Evolutionary conservation across 106 monocot genomes (phyloP).

Genomic region (Dactylorhiza incarnata): DNA sequence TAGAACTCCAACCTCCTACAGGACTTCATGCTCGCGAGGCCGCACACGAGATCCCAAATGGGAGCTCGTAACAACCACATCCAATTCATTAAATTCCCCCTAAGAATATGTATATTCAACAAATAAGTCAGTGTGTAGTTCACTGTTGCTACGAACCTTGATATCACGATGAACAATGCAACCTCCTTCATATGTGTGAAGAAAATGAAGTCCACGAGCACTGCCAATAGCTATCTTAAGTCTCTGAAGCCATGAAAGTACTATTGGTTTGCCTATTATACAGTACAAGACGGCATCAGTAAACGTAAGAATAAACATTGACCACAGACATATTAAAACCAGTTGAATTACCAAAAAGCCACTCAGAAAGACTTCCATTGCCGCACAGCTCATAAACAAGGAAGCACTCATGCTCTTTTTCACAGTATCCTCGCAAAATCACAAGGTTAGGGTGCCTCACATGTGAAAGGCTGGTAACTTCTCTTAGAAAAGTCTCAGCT

Average conservation of each 20-base stretch:
- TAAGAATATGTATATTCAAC: background rate
- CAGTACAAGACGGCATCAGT: background rate
- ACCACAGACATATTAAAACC: background rate
- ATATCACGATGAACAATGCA: conserved; percentile 68
- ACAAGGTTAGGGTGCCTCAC: conserved; percentile 60
- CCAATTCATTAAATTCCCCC: no score
- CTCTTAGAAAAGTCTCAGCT: conserved; percentile 50
- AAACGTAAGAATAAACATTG: background rate
- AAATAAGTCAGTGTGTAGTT: background rate
- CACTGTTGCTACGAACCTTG: conserved; percentile 24
- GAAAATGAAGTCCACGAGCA: conserved; percentile 54
- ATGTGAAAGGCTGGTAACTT: conserved; percentile 48
- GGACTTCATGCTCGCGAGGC: no score
- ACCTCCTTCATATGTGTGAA: conserved; percentile 46
- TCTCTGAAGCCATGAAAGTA: conserved; percentile 40
- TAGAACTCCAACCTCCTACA: no score
- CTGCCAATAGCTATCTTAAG: conserved; percentile 37
- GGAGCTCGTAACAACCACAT: no score
- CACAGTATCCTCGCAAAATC: conserved; percentile 35
- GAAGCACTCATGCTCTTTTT: conserved; percentile 34
- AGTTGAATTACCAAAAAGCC: conserved; percentile 36
- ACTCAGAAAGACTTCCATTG: conserved; percentile 52
- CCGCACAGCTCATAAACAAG: conserved; percentile 47
- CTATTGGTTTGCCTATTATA: conserved; percentile 31
- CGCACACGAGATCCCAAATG: no score